phyloP scores from a whole-genome alignment of 768 basidiomycete genomes.

The Xanthoconium stramineum region DNA sequence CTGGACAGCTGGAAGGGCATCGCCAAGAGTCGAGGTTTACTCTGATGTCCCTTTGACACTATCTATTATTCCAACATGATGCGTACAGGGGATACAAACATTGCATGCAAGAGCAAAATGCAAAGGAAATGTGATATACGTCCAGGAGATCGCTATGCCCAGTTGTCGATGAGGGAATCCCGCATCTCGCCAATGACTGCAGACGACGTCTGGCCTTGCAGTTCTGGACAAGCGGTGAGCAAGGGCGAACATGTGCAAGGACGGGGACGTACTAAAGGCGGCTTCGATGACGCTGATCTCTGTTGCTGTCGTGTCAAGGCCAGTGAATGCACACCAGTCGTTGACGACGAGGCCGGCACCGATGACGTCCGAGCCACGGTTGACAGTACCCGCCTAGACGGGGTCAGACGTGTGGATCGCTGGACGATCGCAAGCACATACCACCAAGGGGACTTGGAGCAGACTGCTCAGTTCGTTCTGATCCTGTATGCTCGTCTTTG shows the following conservation, averaged over 20 bases:
- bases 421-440: constrained; percentile 39
- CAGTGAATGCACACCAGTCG: constrained; percentile 99
- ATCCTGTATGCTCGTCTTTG: constrained; percentile 94
- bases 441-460: constrained; percentile 92
- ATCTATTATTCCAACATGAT: constrained; percentile 15
- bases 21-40: constrained; percentile 61
- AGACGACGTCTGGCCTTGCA: constrained; percentile 79
- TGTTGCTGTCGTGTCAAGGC: constrained; percentile 98
- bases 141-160: constrained; percentile 46
- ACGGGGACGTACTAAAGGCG: constrained; percentile 75
- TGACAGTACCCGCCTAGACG: constrained; percentile 90
- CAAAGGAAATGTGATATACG: no score
- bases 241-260: neutral
- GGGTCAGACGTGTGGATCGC: neutral
- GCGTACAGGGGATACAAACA: constrained; percentile 16
- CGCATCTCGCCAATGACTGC: constrained; percentile 91
- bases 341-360: constrained; percentile 98
- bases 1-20: constrained; percentile 71
- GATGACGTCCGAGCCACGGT: constrained; percentile 96
- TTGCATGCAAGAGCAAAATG: constrained; percentile 11
- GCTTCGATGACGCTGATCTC: constrained; percentile 99
- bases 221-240: constrained; percentile 46
- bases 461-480: constrained; percentile 95
- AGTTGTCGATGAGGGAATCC: constrained; percentile 87
- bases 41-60: constrained; percentile 19